A percentile compares a stretch with the other conserved stretches of the same genome.
Conservation (phyloP, 2,329 filamentous ascomycete species). For the Fusarium sambucinum region DNA sequence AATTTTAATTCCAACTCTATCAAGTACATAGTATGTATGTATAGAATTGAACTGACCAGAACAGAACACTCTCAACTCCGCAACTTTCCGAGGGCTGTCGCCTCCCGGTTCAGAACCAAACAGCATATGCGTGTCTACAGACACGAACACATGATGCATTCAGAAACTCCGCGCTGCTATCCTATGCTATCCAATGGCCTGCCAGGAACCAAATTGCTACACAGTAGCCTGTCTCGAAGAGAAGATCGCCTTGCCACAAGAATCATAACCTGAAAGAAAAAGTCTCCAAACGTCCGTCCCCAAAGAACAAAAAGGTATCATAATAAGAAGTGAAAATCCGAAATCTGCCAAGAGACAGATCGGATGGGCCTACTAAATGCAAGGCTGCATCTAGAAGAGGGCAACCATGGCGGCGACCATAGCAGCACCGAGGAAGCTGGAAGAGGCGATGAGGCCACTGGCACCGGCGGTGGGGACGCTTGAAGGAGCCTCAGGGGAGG, state of each 20-base stretch:
- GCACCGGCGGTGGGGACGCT: constrained; percentile 50
- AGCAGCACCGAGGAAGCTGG: constrained; percentile 56
- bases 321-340: constrained; percentile 29
- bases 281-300: constrained; percentile 51
- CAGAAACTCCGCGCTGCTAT: constrained; percentile 46
- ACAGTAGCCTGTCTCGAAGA: constrained; percentile 40
- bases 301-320: constrained; percentile 45
- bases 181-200: constrained; percentile 45
- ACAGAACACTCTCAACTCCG: constrained; percentile 28
- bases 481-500: constrained; percentile 16
- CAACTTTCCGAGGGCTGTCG: constrained; percentile 37
- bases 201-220: constrained; percentile 42
- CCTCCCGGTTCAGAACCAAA: constrained; percentile 33
- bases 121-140: constrained; percentile 21
- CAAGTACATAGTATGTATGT: neutral
- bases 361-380: constrained; percentile 14
- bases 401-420: constrained; percentile 57
- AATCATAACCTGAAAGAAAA: constrained; percentile 33
- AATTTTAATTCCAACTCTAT: constrained; percentile 9
- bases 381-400: constrained; percentile 48
- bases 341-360: neutral
- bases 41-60: constrained; percentile 3
- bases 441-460: constrained; percentile 54
- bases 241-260: constrained; percentile 28
- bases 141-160: constrained; percentile 31